Conservation (phyloP, 257 asterid genomes). For the Thymus mandschuricus region DNA sequence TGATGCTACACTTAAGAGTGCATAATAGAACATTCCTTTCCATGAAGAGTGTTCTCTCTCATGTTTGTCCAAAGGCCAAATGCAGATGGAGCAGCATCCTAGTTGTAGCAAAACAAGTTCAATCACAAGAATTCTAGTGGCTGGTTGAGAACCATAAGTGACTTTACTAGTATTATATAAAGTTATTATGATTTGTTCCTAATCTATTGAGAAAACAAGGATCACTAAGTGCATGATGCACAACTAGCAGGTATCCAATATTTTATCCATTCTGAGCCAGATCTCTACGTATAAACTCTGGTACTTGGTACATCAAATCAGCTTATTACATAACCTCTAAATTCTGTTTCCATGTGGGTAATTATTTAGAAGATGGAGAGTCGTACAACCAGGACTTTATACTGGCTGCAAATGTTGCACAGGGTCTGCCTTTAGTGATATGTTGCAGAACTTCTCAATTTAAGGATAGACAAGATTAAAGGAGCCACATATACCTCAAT, state of each 20-base stretch:
- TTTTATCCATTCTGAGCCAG: constrained; percentile 18
- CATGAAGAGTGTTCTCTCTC: background rate
- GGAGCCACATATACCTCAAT: constrained; percentile 68
- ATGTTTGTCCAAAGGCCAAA: constrained; percentile 24
- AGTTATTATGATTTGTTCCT: constrained; percentile 11
- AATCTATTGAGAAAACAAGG: constrained; percentile 13
- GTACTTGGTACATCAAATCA: constrained; percentile 17
- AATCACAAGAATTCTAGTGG: background rate
- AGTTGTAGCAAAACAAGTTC: background rate
- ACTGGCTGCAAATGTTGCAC: constrained; percentile 14
- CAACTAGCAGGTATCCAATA: constrained; percentile 19
- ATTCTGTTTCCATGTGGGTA: constrained; percentile 17
- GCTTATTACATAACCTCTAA: background rate
- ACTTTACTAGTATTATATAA: constrained; percentile 10
- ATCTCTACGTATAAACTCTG: constrained; percentile 11
- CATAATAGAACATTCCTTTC: background rate
- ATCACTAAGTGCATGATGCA: constrained; percentile 16
- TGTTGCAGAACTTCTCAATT: constrained; percentile 8
- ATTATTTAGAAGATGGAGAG: constrained; percentile 17
- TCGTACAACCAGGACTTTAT: constrained; percentile 24
- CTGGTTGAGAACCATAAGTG: background rate
- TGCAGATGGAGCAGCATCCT: constrained; percentile 19
- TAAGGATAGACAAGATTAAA: constrained; percentile 27
- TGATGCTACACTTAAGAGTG: background rate
- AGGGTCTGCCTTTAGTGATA: constrained; percentile 14